A percentile compares a stretch with the other conserved stretches of the same genome.
phyloP scores from a whole-genome alignment of 257 asterid species.

The Capsicum pubescens region DNA sequence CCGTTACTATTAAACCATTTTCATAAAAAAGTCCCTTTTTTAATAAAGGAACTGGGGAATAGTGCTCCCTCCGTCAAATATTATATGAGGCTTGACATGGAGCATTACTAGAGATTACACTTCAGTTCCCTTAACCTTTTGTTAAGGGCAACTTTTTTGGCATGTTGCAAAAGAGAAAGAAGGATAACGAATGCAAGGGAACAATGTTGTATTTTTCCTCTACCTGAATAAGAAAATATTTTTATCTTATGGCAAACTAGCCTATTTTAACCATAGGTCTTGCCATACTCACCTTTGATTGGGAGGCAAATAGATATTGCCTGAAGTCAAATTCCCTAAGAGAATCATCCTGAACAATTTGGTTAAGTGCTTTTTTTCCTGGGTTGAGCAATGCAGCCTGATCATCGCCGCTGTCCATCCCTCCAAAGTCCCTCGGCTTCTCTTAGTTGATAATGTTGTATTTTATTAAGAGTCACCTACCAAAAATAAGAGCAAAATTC shows the following conservation, averaged over 20 bases:
- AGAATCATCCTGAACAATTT: slow-evolving; percentile 89
- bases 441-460: not conserved
- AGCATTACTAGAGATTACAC: not conserved
- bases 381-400: slow-evolving; percentile 86
- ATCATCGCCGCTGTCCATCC: slow-evolving; percentile 86
- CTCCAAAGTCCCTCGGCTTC: slow-evolving; percentile 77
- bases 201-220: not conserved
- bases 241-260: slow-evolving; percentile 38
- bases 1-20: not conserved
- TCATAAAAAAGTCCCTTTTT: not conserved
- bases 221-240: not conserved
- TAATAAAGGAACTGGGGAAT: not conserved
- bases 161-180: slow-evolving; percentile 15
- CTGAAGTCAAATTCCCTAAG: slow-evolving; percentile 97
- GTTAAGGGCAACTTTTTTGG: not conserved
- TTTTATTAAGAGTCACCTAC: not conserved
- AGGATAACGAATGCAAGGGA: slow-evolving; percentile 16
- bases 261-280: slow-evolving; percentile 28
- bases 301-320: slow-evolving; percentile 60
- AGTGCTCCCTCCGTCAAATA: not conserved
- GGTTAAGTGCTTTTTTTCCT: slow-evolving; percentile 70
- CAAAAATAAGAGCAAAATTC: not conserved
- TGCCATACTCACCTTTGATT: too few species aligned
- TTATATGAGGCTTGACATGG: slow-evolving; percentile 16
- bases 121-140: not conserved